Base-by-base conservation (phyloP, 2,329 filamentous ascomycete genomes). In the Neoarthrinium moseri region DNA sequence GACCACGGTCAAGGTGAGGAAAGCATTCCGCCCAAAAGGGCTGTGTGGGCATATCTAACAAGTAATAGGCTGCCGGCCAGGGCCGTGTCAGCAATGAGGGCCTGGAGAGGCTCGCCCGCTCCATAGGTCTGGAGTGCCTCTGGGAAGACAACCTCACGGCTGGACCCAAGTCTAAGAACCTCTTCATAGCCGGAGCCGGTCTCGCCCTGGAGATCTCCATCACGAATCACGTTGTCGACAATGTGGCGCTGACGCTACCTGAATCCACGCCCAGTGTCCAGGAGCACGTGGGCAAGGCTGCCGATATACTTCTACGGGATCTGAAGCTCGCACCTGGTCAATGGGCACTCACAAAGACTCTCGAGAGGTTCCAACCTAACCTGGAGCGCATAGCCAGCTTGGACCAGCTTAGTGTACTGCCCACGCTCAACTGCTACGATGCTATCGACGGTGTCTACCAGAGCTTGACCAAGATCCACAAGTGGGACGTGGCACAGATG, bases 21-120 rank as follows among this genome's bases (percentile, higher is more conserved):
- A 5, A 18, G 7, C 30, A 37, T 62, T 72, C n/a, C 60, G 73
- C 26, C 58, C 62, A 27, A 61, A 57, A 27, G 56, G 70, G 18
- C 62, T 59, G 26, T 56, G 45, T 58, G 64, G 47, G 62, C 58
- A 15, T 29, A 30, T 29, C 57, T 49, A 49, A 56, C 20, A 5
- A 23, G 6, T 36, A 61, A 60, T 51, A 67, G 54, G 54, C 51
- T 11, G 63, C 54, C 30, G 67, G 65, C 55, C 80, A 80, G 51
- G 86, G 86, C 4, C 70, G 83, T 32, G 82, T 92, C 29, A 89
- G 86, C 54, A 85, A 89, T 57, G 82, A 86, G 23, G 86, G 86
- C 3, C 72, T 94, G n/a, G 83, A 87, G 62, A 76, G 86, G 44
- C 69, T 92, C 23, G 85, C 83, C 7, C 78, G 80, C 56, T 75